A percentile compares a stretch with the other conserved stretches of the same genome.
Evolutionary conservation across 2,329 filamentous ascomycete genomes (phyloP).

Genomic region (Sordariomycetes sp.): DNA sequence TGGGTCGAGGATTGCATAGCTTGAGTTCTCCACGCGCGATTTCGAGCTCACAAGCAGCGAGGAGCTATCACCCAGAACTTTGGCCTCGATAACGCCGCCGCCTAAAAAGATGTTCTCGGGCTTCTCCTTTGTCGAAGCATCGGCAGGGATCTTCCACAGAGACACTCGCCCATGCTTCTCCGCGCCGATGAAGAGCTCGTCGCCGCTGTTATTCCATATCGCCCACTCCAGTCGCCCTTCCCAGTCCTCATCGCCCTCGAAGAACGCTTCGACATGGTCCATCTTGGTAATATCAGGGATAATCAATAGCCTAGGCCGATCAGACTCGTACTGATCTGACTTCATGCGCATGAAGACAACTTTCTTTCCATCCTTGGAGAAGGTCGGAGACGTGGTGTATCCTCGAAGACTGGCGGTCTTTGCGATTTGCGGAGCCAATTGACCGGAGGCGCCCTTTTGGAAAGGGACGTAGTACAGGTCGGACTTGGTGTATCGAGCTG

Average conservation of each 20-base stretch:
- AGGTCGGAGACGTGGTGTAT: conserved; percentile 58
- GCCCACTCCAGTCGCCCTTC: conserved; percentile 48
- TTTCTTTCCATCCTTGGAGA: conserved; percentile 62
- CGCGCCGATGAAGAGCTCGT: conserved; percentile 61
- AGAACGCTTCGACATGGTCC: conserved; percentile 52
- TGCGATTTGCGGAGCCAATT: conserved; percentile 38
- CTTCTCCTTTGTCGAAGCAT: conserved; percentile 35
- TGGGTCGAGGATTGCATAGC: conserved; percentile 53
- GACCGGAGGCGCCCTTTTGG: conserved; percentile 27
- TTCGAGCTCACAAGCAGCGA: conserved; percentile 56
- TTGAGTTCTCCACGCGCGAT: conserved; percentile 63
- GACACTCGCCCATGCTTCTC: conserved; percentile 58
- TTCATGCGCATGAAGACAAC: conserved; percentile 76
- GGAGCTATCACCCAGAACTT: conserved; percentile 35
- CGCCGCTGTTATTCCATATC: conserved; percentile 48
- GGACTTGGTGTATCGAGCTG: conserved; percentile 69
- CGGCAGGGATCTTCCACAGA: conserved; percentile 53
- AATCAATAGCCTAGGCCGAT: conserved; percentile 57
- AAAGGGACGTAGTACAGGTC: conserved; percentile 72
- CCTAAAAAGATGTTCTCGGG: conserved; percentile 41
- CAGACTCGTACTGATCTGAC: conserved; percentile 68
- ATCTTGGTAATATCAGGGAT: conserved; percentile 51
- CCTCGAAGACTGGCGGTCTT: conserved; percentile 51
- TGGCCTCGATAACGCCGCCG: conserved; percentile 45
- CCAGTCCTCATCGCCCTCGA: conserved; percentile 53